Evolutionary conservation across 805 yeast genomes (phyloP), one percentile per base, ranked within the genome.

Genomic region (Candida xyloterini): DNA sequence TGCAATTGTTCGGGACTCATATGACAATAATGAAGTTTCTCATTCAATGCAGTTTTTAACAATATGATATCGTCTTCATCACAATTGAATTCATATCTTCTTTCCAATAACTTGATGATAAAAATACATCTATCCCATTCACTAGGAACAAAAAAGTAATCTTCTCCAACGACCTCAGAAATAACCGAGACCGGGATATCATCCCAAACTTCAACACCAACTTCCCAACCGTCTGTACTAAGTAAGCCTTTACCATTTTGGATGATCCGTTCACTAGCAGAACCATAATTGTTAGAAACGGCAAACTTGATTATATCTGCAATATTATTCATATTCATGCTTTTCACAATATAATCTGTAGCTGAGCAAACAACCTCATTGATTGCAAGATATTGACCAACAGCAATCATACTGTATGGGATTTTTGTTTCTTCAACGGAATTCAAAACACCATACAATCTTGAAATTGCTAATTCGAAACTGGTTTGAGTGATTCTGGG

Each of bases 41-140:
- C 53, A 42, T 71, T 71, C 33, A 76, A 47, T 0, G 66, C 59
- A 4, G 59, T 50, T 13, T 53, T 48, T n/a, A 73, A 43, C 5
- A 55, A 48, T 8, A 33, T 7, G 11, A 53, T 50, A 10, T 54
- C 50, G 8, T 51, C 47, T 10, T 46, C 52, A 24, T 44, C 47
- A 11, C 33, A 30, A 14, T 32, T 38, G n/a, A 29, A 22, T 21
- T 52, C 59, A 7, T 49, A 42, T 23, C 71, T 47, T 52, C 71
- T 53, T 43, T 68, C 71, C 28, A 71, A 60, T 32, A 73, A 48
- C 30, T 59, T 65, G 26, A 72, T 66, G 3, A 70, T 60, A 44
- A 76, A 75, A 21, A 70, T 44, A 30, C 76, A 72, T 37, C 82
- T 60, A 30, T 74, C 79, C 78, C 78, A 74, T 51, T 76, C 82